Percentiles rank a stretch among this genome's conserved stretches.
phyloP scores from a whole-genome alignment of 768 basidiomycete genomes.

The Tremella yokohamensis region DNA sequence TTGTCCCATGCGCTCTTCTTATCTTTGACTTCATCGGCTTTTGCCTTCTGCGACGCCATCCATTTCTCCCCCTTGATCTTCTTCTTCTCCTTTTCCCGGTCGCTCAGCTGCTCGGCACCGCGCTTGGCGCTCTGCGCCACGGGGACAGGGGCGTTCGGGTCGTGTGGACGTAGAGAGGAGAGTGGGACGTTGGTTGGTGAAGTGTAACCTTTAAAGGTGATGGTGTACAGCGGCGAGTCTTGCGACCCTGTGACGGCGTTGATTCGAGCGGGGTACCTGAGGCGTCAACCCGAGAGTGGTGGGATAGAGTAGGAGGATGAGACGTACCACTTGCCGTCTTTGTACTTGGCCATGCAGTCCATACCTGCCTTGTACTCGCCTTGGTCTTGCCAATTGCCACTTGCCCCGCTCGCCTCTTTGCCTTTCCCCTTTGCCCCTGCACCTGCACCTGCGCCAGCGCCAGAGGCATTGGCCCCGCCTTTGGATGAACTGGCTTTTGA shows the following conservation, averaged over 20 bases:
- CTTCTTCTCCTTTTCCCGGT: conserved; percentile 51
- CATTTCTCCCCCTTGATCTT: conserved; percentile 53
- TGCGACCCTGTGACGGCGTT: conserved; percentile 46
- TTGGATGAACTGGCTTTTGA: conserved; percentile 12
- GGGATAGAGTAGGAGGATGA: neutral
- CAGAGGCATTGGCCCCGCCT: conserved; percentile 7
- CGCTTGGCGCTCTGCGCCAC: conserved; percentile 36
- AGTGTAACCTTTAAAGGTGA: conserved; percentile 50
- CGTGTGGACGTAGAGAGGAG: conserved; percentile 43
- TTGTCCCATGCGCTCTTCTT: conserved; percentile 52
- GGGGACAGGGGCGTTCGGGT: conserved; percentile 36
- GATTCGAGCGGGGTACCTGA: conserved; percentile 50
- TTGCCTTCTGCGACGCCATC: conserved; percentile 48
- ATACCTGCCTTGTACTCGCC: conserved; percentile 48
- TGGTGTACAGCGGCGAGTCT: conserved; percentile 47
- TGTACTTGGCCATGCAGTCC: conserved; percentile 52
- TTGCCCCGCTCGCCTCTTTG: conserved; percentile 14
- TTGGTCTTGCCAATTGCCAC: conserved; percentile 38
- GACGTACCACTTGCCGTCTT: conserved; percentile 51
- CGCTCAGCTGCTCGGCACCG: conserved; percentile 39
- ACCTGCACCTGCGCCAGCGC: neutral
- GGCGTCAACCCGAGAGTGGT: neutral
- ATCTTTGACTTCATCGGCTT: conserved; percentile 48
- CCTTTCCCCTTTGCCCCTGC: conserved; percentile 35
- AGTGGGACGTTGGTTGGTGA: conserved; percentile 48